phyloP scores from a whole-genome alignment of 192 early-diverging fungal genomes.

The Lobosporangium transversale region DNA sequence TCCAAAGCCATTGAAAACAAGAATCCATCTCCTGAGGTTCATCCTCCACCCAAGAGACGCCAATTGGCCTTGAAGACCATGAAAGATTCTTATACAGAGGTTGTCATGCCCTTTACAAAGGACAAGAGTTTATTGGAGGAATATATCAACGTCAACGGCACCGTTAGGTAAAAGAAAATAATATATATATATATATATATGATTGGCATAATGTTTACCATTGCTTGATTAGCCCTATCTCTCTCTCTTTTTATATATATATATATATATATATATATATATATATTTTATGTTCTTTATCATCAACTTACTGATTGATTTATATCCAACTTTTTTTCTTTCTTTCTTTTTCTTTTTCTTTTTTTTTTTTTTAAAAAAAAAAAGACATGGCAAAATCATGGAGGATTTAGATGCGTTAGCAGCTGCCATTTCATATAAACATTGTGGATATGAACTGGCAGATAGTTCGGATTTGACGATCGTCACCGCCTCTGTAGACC shows the following conservation, averaged over 20 bases:
- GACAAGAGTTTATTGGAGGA: slow-evolving; percentile 79
- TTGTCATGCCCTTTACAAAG: slow-evolving; percentile 80
- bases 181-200: not conserved
- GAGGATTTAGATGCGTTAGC: slow-evolving; percentile 90
- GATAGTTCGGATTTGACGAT: slow-evolving; percentile 67
- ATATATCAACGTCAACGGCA: slow-evolving; percentile 81
- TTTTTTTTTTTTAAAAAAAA: slow-evolving; percentile 12
- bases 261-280: too few relatives aligned
- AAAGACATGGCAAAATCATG: slow-evolving; percentile 81
- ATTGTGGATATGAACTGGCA: slow-evolving; percentile 58
- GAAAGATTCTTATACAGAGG: slow-evolving; percentile 79
- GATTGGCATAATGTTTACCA: too few relatives aligned
- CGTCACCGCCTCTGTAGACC: slow-evolving; percentile 89
- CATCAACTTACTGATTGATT: too few relatives aligned
- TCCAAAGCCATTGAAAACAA: too few relatives aligned
- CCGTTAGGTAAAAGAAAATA: slow-evolving; percentile 59
- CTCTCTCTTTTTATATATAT: too few relatives aligned
- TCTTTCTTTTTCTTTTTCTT: not conserved
- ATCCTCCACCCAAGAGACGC: too few relatives aligned
- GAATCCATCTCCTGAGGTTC: too few relatives aligned
- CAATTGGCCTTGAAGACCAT: slow-evolving; percentile 67
- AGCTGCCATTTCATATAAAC: slow-evolving; percentile 82
- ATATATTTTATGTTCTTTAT: too few relatives aligned
- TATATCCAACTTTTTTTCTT: too few relatives aligned
- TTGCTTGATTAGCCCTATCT: too few relatives aligned